phyloP scores from a whole-genome alignment of 768 basidiomycete species.

The Lactarius vividus region DNA sequence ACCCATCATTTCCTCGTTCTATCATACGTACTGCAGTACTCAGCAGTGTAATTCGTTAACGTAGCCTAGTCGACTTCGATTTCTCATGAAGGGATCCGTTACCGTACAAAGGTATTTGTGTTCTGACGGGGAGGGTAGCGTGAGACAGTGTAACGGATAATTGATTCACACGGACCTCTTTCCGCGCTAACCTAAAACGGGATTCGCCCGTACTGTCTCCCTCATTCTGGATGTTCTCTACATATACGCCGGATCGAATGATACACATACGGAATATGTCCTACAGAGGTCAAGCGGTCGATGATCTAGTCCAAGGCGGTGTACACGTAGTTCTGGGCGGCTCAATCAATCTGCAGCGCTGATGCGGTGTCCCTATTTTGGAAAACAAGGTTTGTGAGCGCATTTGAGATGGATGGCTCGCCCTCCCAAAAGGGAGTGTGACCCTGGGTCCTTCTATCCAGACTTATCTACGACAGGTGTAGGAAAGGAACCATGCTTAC shows the following conservation, averaged over 20 bases:
- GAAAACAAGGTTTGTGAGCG: not conserved
- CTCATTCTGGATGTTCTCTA: not conserved
- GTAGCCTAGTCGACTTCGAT: too few species aligned
- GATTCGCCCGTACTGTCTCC: not conserved
- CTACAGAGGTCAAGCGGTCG: too few species aligned
- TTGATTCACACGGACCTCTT: not conserved
- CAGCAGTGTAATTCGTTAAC: too few species aligned
- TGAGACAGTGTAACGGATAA: too few species aligned
- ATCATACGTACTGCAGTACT: not conserved
- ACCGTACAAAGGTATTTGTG: too few species aligned
- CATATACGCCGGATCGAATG: too few species aligned
- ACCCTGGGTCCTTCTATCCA: not conserved
- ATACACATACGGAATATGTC: too few species aligned
- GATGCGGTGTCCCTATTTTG: not conserved
- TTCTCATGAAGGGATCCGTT: too few species aligned
- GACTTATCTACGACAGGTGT: not conserved
- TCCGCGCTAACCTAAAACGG: not conserved
- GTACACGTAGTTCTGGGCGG: not conserved
- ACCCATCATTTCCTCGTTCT: not conserved
- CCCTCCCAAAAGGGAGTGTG: not conserved
- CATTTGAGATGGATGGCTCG: constrained; percentile 1
- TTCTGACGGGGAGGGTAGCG: too few species aligned
- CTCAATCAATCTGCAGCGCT: not conserved
- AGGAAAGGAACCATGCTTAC: not conserved
- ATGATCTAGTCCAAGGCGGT: too few species aligned